Percentiles rank a stretch among this genome's conserved stretches.
These are phyloP conservation scores for Solanum gandarillasii DNA, from an alignment of 257 asterid species.

Conservation along the genomic window DNA sequence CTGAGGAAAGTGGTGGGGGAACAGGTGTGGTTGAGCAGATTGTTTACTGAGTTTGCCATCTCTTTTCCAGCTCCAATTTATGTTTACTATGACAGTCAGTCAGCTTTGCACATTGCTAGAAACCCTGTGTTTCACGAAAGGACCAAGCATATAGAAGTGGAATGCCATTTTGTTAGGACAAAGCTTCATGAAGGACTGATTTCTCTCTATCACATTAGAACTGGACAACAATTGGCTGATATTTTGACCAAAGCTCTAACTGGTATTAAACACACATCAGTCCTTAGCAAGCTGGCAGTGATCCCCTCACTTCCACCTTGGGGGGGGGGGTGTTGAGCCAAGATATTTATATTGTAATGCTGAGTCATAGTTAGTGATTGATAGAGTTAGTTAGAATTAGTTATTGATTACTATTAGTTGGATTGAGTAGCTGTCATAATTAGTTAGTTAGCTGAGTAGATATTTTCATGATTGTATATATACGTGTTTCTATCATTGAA, in stretches of 20 bases:
- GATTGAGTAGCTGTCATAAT: no score
- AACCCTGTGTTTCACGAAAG: not conserved
- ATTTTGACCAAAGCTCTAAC: not conserved
- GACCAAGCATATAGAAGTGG: not conserved
- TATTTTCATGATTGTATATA: no score
- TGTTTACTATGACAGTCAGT: not conserved
- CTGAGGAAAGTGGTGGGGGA: not conserved
- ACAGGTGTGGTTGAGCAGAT: not conserved
- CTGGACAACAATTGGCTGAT: not conserved
- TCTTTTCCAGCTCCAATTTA: not conserved
- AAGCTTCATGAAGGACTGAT: not conserved
- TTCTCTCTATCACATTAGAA: not conserved
- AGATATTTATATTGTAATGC: no score
- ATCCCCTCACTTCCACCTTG: not conserved
- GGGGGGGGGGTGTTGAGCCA: no score
- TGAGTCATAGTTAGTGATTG: no score
- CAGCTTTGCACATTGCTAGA: not conserved
- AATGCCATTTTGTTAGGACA: not conserved
- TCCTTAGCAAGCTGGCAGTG: not conserved
- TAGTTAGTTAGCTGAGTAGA: no score
- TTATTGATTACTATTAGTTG: no score
- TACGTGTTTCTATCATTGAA: no score
- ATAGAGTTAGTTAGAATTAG: no score
- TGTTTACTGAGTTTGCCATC: not conserved
- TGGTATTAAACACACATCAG: no score